Base-by-base conservation (phyloP, 352 stramenopile genomes). In the Phytophthora ohioensis region DNA sequence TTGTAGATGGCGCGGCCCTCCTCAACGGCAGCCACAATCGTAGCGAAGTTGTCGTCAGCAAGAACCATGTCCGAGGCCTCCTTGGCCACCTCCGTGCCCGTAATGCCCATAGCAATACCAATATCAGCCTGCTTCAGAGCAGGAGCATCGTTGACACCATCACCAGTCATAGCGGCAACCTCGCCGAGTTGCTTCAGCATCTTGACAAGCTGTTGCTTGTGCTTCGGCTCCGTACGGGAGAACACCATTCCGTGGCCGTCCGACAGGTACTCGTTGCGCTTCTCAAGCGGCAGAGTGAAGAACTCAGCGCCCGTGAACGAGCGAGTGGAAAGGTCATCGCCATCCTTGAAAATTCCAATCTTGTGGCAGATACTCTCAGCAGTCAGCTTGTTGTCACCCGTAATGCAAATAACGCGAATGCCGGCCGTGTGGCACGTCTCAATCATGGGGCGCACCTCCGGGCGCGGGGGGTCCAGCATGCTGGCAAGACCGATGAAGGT, bases 381-480 rank as follows among this genome's bases (percentile, higher is more conserved):
- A 47, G 98, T 99, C 54, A 99, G 86, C 75, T 97, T 97, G 74
- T 98, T 98, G 90, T 99, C 98, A 51, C 98, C 98, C 9, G 98
- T 99, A 69, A 99, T 99, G 78, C 99, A 98, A 52, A 99, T 99
- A 11, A 99, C 97, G 42, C 98, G 90, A 64, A 99, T 98, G 39
- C 98, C 98, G 3, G 98, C 98, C 17, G 90, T 89, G 60, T 97
- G 86, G 81, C 97, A 99, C 68, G 87, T 87, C 53, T 92, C 80
- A 73, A 99, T 99, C 76, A 97, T 98, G 1, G 95, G 84, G 4
- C 87, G 92, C 17, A 99, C 98, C 75, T 99, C 98, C 35, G 96
- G 95, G 35, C 98, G 91, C 5, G 98, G 97, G 2, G 98, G 98
- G 79, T 99, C 98, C 51, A 99, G 94, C 81, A 99, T 99, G 43